Conservation (phyloP, 352 stramenopile species). For the Phytopythium boreale region DNA sequence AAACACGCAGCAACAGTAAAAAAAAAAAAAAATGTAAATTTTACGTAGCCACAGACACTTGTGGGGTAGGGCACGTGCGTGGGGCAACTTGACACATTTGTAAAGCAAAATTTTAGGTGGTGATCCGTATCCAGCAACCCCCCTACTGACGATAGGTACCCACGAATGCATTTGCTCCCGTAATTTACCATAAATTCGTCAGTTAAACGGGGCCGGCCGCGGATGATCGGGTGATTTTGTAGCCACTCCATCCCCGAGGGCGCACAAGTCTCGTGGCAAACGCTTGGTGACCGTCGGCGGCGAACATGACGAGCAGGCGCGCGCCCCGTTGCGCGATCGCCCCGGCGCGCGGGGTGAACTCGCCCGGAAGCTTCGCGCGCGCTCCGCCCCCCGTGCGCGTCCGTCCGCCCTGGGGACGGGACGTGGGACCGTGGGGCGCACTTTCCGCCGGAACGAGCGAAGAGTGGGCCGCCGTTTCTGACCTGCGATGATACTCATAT, state of each 20-base stretch:
- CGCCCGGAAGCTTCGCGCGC: constrained; percentile 2
- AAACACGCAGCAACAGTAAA: neutral
- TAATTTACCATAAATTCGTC: neutral
- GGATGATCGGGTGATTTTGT: neutral
- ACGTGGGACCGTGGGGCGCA: neutral
- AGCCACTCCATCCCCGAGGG: too few relatives aligned
- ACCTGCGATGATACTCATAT: neutral
- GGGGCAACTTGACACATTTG: neutral
- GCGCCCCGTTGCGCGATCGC: constrained; percentile 6
- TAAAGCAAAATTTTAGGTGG: neutral
- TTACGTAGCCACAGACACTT: neutral
- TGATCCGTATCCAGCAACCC: too few relatives aligned
- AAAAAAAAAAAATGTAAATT: neutral
- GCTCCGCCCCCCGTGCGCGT: neutral
- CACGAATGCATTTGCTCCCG: neutral
- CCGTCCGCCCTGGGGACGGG: neutral
- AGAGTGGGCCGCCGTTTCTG: constrained; percentile 7
- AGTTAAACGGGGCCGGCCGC: neutral
- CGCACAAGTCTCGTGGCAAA: too few relatives aligned
- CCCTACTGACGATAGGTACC: too few relatives aligned
- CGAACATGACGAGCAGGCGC: constrained; percentile 5
- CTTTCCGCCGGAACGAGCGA: neutral
- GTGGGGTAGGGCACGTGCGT: too few relatives aligned
- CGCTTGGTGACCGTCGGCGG: neutral
- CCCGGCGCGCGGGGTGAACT: neutral